phyloP scores from a whole-genome alignment of 2,329 filamentous ascomycete species.

The Aspergillus hortae region DNA sequence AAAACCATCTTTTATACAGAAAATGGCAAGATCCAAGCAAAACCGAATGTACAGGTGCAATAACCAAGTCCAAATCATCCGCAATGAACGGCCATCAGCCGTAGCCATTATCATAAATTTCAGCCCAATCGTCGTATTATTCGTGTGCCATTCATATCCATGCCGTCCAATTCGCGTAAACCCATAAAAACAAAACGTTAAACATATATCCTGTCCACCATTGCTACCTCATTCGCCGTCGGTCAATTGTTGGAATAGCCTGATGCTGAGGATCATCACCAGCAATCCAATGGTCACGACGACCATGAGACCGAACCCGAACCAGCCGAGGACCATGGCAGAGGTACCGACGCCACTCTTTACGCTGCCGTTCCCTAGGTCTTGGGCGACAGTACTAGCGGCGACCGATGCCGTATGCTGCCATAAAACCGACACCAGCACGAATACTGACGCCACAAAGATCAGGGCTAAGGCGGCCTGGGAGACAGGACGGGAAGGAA shows the following conservation, averaged over 20 bases:
- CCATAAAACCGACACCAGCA: constrained; percentile 60
- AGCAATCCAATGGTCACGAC: constrained; percentile 92
- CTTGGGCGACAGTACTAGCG: constrained; percentile 87
- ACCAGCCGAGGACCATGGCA: constrained; percentile 97
- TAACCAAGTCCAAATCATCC: not conserved
- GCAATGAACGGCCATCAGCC: not conserved
- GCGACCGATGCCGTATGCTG: constrained; percentile 92
- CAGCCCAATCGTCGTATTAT: constrained; percentile 14
- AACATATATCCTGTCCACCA: not conserved
- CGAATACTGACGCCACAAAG: constrained; percentile 65
- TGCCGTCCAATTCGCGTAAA: constrained; percentile 9
- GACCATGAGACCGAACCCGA: constrained; percentile 88
- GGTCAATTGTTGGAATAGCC: constrained; percentile 63
- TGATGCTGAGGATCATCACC: constrained; percentile 94
- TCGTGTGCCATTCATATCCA: constrained; percentile 14
- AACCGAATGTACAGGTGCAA: constrained; percentile 7
- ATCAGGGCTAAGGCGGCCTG: constrained; percentile 92
- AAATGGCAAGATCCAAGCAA: not conserved
- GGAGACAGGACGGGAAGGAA: constrained; percentile 86
- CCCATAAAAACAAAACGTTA: constrained; percentile 4
- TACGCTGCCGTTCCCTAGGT: constrained; percentile 85
- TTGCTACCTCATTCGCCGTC: constrained; percentile 33
- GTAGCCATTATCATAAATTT: constrained; percentile 7
- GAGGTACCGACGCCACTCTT: constrained; percentile 84
- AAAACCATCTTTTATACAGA: constrained; percentile 14